Percentiles rank a stretch among this genome's conserved stretches.
These are phyloP conservation scores for Emergomyces pasteurianus DNA, from an alignment of 2,329 filamentous ascomycete species.

Conservation along the genomic window DNA sequence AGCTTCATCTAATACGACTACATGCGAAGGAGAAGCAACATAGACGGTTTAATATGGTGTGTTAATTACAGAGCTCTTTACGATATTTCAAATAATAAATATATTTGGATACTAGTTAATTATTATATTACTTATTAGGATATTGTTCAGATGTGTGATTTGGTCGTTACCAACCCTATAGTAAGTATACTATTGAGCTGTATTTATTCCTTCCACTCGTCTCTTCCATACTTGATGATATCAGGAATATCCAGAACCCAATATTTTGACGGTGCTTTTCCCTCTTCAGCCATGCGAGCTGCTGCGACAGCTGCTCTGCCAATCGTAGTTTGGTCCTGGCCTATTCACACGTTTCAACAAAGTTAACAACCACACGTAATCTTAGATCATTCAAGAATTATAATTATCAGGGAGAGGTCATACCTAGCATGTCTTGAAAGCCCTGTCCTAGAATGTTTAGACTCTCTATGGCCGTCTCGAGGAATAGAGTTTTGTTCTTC, in stretches of 20 bases:
- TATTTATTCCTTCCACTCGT: slow-evolving; percentile 16
- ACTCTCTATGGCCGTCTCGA: slow-evolving; percentile 14
- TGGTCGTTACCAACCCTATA: neutral
- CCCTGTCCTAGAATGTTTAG: slow-evolving; percentile 16
- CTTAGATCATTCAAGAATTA: neutral
- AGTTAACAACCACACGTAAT: slow-evolving; percentile 4
- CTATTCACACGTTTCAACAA: slow-evolving; percentile 8
- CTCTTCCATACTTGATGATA: slow-evolving; percentile 19
- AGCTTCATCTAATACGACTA: no score
- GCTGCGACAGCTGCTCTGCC: slow-evolving; percentile 20
- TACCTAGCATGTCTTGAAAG: slow-evolving; percentile 20
- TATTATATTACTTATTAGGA: no score
- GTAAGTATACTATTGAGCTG: neutral
- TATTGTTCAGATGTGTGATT: no score
- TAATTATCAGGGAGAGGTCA: neutral
- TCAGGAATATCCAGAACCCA: slow-evolving; percentile 20
- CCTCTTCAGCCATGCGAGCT: slow-evolving; percentile 15
- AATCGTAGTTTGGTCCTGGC: slow-evolving; percentile 18
- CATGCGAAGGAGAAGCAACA: no score
- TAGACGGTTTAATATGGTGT: no score
- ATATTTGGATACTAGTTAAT: no score
- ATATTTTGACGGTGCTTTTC: slow-evolving; percentile 19
- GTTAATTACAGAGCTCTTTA: no score
- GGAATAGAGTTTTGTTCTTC: slow-evolving; percentile 11
- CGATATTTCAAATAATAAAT: no score